Conservation (phyloP, 2,329 filamentous ascomycete genomes). For the Podosphaera fusca region DNA sequence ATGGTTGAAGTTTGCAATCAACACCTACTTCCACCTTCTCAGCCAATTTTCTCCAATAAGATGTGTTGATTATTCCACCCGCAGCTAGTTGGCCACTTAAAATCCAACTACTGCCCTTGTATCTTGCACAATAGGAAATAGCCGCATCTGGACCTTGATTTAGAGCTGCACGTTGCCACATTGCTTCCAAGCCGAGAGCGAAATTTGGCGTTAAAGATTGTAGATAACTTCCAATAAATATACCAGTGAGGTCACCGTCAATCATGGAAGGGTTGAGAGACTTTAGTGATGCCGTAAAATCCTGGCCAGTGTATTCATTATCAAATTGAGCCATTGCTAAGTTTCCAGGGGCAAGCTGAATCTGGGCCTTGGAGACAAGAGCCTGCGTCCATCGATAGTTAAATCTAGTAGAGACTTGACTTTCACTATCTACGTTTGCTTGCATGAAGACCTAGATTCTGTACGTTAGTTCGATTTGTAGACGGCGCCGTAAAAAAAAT, state of each 20-base stretch:
- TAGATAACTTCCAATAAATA: slow-evolving; percentile 87
- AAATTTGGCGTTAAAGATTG: slow-evolving; percentile 77
- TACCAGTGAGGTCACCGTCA: slow-evolving; percentile 80
- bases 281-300: slow-evolving; percentile 87
- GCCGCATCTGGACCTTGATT: slow-evolving; percentile 76
- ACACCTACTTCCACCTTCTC: slow-evolving; percentile 94
- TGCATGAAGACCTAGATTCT: slow-evolving; percentile 63
- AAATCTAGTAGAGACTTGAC: slow-evolving; percentile 65
- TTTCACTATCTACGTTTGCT: slow-evolving; percentile 85
- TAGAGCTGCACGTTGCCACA: slow-evolving; percentile 76
- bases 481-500: neutral
- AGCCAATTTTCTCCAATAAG: slow-evolving; percentile 81
- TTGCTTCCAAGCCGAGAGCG: slow-evolving; percentile 69
- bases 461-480: slow-evolving; percentile 7
- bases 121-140: slow-evolving; percentile 73
- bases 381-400: slow-evolving; percentile 74
- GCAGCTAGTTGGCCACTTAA: slow-evolving; percentile 64
- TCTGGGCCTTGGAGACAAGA: slow-evolving; percentile 66
- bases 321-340: slow-evolving; percentile 86
- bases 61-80: slow-evolving; percentile 68
- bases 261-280: slow-evolving; percentile 85
- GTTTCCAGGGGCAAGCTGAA: slow-evolving; percentile 58
- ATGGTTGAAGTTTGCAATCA: slow-evolving; percentile 75
- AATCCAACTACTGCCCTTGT: slow-evolving; percentile 83
- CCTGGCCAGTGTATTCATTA: slow-evolving; percentile 79